These are phyloP conservation scores for Thermomyces lanuginosus DNA, from an alignment of 2,329 filamentous ascomycete species.

Conservation along the genomic window DNA sequence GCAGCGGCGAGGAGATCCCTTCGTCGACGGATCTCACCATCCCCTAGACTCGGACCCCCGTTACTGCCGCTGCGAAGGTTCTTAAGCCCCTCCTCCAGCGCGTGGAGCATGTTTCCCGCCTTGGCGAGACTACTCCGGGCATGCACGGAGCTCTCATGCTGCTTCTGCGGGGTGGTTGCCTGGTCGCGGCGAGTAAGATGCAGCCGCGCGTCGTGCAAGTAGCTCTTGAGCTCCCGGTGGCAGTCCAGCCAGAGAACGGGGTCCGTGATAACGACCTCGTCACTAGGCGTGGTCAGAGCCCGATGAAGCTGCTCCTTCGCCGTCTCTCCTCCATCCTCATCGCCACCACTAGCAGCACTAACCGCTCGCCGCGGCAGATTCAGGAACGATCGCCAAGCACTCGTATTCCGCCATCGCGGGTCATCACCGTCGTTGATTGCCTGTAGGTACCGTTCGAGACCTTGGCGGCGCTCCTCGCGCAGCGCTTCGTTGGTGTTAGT, in stretches of 20 bases:
- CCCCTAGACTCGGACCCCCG: conserved; percentile 32
- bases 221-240: conserved; percentile 42
- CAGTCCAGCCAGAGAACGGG: conserved; percentile 47
- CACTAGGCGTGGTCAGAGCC: conserved; percentile 25
- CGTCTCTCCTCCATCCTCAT: conserved; percentile 13
- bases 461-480: conserved; percentile 40
- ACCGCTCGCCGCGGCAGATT: no score
- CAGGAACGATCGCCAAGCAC: conserved; percentile 42
- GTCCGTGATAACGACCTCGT: conserved; percentile 27
- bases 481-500: conserved; percentile 40
- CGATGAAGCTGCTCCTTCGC: conserved; percentile 27
- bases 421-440: conserved; percentile 42
- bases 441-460: conserved; percentile 42
- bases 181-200: conserved; percentile 45
- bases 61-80: conserved; percentile 17
- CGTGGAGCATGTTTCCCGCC: conserved; percentile 37
- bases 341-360: conserved; percentile 19
- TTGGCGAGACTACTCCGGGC: conserved; percentile 45
- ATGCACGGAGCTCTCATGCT: conserved; percentile 46
- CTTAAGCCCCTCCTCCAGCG: conserved; percentile 41
- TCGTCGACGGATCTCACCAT: conserved; percentile 44
- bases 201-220: conserved; percentile 43
- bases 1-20: conserved; percentile 42
- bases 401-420: conserved; percentile 40
- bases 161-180: conserved; percentile 40